Evolutionary conservation across 2,329 filamentous ascomycete genomes (phyloP).

Genomic region (Boeremia lycopersici): DNA sequence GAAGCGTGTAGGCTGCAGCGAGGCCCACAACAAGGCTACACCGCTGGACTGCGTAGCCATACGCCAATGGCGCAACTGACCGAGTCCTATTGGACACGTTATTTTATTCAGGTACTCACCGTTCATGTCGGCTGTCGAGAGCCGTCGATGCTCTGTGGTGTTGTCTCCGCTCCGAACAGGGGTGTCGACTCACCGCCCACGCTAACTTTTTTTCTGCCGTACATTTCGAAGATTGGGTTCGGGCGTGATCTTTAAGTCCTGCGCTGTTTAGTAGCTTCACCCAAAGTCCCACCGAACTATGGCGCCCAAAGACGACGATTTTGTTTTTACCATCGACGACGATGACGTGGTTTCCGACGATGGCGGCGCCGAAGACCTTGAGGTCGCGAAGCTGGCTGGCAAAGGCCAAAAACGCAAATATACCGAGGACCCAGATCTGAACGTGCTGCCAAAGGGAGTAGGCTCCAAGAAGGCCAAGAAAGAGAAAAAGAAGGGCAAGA

Average conservation of each 20-base stretch:
- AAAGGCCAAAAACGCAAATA: slow-evolving; percentile 47
- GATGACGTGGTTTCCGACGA: slow-evolving; percentile 48
- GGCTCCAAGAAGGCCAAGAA: slow-evolving; percentile 46
- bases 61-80: too few relatives aligned
- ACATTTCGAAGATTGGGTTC: slow-evolving; percentile 3
- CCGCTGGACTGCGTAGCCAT: not conserved
- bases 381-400: slow-evolving; percentile 38
- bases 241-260: slow-evolving; percentile 6
- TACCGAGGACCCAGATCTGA: slow-evolving; percentile 37
- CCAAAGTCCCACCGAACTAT: slow-evolving; percentile 22
- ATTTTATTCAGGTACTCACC: not conserved
- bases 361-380: slow-evolving; percentile 37
- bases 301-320: slow-evolving; percentile 47
- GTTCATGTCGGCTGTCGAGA: not conserved
- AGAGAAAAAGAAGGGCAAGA: slow-evolving; percentile 63
- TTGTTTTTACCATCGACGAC: slow-evolving; percentile 49
- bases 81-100: not conserved
- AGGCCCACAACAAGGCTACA: slow-evolving; percentile 5
- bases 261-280: not conserved
- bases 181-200: slow-evolving; percentile 9
- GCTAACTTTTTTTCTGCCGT: slow-evolving; percentile 29
- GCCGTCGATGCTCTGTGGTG: not conserved
- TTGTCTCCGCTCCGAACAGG: not conserved
- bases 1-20: slow-evolving; percentile 11
- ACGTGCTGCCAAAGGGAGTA: slow-evolving; percentile 35